Conservation (phyloP, 148 eudicot genomes). For the Gaultheria prostrata region DNA sequence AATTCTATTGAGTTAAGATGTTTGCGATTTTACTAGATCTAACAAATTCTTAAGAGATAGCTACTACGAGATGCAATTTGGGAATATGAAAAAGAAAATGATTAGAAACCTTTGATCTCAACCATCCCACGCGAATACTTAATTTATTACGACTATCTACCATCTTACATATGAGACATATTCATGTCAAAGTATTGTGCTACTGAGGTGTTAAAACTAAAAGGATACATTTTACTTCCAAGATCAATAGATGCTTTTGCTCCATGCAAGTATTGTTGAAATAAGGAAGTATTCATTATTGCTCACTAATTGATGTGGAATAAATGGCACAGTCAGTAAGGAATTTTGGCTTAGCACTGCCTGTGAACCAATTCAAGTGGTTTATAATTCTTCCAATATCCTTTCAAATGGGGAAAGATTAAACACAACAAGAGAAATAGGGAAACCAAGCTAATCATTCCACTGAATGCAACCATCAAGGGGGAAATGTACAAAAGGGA, state of each 20-base stretch:
- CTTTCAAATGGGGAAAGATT: not conserved
- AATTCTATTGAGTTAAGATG: not conserved
- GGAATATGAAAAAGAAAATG: not conserved
- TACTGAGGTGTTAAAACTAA: not conserved
- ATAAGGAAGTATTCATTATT: not conserved
- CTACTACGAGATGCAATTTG: not conserved
- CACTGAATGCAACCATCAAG: not conserved
- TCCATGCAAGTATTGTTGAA: not conserved
- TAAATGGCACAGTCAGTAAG: not conserved
- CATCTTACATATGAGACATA: too few relatives aligned
- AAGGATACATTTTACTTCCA: not conserved
- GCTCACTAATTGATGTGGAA: not conserved
- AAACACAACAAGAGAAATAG: too few relatives aligned
- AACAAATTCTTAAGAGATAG: not conserved
- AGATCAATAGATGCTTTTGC: not conserved
- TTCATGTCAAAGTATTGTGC: conserved; percentile 1
- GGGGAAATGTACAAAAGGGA: not conserved
- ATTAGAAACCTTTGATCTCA: not conserved
- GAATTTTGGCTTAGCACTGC: not conserved
- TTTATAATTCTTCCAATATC: not conserved
- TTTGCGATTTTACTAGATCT: not conserved
- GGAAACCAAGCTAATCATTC: not conserved
- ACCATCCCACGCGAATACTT: not conserved
- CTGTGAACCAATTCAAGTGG: not conserved
- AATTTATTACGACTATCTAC: not conserved